Evolutionary conservation across 169 alveolate genomes (phyloP), one percentile per base, ranked within the genome.

Genomic region (Eimeria praecox): DNA sequence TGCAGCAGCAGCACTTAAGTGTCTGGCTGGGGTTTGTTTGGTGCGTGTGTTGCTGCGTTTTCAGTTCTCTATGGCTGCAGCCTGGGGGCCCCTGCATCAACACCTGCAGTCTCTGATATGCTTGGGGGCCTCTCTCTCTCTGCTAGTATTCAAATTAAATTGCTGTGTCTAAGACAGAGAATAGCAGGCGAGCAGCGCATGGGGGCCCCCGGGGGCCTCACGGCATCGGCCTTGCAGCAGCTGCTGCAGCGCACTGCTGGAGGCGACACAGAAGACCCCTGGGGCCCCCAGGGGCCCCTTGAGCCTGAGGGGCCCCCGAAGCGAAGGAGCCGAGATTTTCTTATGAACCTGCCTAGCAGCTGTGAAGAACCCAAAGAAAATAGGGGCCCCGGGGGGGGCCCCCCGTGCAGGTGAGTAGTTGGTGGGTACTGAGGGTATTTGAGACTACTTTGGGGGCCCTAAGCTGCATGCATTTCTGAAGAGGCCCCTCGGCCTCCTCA

Each of bases 361-460:
- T 77, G 87, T 62, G 87, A 77, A 42, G 42, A 77, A 8, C 87
- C 87, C 35, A 77, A 44, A 42, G 87, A 77, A 46, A 77, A 38
- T 77, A 40, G 27, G 87, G 87, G 87, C 59, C 87, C 87, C 62
- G 59, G 59, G 62, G 87, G 87, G 87, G 87, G 87, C 64, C 64
- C 59, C 87, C 35, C 59, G 33, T 77, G 87, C 59, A 4, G 87
- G 87, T 77, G 59, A 62, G 87, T n/a, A 10, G 42, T 66, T 30
- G 77, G 5, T 5, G 30, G 5, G 30, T 66, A 24, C n/a, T 27
- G 77, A 30, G 5, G 5, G 77, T 5, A 66, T n/a, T n/a, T n/a
- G n/a, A n/a, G n/a, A n/a, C n/a, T n/a, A n/a, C n/a, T n/a, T n/a
- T n/a, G n/a, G n/a, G n/a, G n/a, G n/a, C n/a, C n/a, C n/a, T n/a